A percentile compares a stretch with the other conserved stretches of the same genome.
Evolutionary conservation across 2,329 filamentous ascomycete species (phyloP).

Genomic region (Daldinia eschscholtzii): DNA sequence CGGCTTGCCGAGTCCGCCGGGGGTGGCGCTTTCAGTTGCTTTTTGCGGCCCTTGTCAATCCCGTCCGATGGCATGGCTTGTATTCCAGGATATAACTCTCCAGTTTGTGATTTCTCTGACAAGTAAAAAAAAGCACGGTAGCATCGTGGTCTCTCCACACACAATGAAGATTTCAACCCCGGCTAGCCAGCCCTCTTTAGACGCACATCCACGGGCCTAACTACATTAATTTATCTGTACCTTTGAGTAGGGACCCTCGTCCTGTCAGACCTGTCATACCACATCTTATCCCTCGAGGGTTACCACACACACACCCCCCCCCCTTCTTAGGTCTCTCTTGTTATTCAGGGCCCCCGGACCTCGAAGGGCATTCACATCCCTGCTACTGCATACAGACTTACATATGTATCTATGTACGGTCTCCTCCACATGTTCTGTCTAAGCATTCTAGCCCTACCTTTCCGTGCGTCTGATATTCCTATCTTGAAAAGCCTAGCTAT

Average conservation of each 20-base stretch:
- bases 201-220: slow-evolving; percentile 47
- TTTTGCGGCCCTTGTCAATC: slow-evolving; percentile 44
- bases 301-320: slow-evolving; percentile 49
- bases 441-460: slow-evolving; percentile 49
- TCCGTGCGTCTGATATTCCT: slow-evolving; percentile 52
- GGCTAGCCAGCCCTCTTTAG: slow-evolving; percentile 50
- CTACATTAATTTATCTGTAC: slow-evolving; percentile 51
- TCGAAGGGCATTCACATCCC: slow-evolving; percentile 52
- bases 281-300: slow-evolving; percentile 51
- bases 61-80: slow-evolving; percentile 45
- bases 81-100: slow-evolving; percentile 46
- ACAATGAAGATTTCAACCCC: slow-evolving; percentile 46
- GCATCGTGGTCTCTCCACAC: slow-evolving; percentile 51
- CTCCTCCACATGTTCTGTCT: slow-evolving; percentile 53
- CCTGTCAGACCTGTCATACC: slow-evolving; percentile 53
- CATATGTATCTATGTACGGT: slow-evolving; percentile 56
- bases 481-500: slow-evolving; percentile 50
- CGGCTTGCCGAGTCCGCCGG: slow-evolving; percentile 46
- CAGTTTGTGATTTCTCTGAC: slow-evolving; percentile 48
- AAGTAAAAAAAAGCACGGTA: slow-evolving; percentile 49
- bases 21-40: slow-evolving; percentile 47
- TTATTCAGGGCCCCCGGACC: slow-evolving; percentile 50
- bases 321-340: slow-evolving; percentile 49
- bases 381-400: slow-evolving; percentile 57
- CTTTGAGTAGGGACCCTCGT: slow-evolving; percentile 48